Conservation (phyloP, 2,329 filamentous ascomycete species). For the Colletotrichum agaves region DNA sequence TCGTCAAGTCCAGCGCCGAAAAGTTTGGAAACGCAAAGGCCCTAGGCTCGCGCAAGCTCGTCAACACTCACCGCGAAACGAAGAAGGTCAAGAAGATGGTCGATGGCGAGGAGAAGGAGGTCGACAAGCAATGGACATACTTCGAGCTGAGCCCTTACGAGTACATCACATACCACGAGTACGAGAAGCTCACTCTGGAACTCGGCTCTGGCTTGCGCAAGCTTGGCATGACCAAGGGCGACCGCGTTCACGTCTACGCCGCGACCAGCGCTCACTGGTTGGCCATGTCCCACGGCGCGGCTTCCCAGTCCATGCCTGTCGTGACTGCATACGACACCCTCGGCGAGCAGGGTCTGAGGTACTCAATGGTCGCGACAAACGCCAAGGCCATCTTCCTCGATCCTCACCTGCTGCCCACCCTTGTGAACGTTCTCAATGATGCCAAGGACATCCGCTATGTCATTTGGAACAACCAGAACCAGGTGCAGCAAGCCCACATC, state of each 20-base stretch:
- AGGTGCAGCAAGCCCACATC: conserved; percentile 61
- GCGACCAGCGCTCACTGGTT: conserved; percentile 72
- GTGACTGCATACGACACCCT: conserved; percentile 88
- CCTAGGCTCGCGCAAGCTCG: conserved; percentile 76
- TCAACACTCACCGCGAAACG: conserved; percentile 82
- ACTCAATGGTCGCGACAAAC: conserved; percentile 78
- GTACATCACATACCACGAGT: conserved; percentile 82
- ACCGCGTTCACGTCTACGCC: conserved; percentile 83
- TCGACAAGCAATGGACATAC: conserved; percentile 90
- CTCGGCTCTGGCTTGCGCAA: conserved; percentile 78
- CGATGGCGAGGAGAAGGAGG: conserved; percentile 80
- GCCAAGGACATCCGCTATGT: conserved; percentile 61
- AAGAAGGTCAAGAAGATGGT: conserved; percentile 92
- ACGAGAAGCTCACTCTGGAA: conserved; percentile 75
- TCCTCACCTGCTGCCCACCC: conserved; percentile 67
- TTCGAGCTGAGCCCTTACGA: conserved; percentile 85
- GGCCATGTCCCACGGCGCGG: conserved; percentile 60
- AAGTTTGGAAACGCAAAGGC: conserved; percentile 73
- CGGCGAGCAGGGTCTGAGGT: conserved; percentile 78
- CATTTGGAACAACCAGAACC: conserved; percentile 66
- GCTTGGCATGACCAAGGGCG: conserved; percentile 73
- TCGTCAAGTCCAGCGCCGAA: conserved; percentile 74
- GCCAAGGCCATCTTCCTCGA: conserved; percentile 72
- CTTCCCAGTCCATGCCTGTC: conserved; percentile 83
- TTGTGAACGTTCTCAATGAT: conserved; percentile 64